phyloP scores from a whole-genome alignment of 768 basidiomycete species.

The Glaciozyma martinii region DNA sequence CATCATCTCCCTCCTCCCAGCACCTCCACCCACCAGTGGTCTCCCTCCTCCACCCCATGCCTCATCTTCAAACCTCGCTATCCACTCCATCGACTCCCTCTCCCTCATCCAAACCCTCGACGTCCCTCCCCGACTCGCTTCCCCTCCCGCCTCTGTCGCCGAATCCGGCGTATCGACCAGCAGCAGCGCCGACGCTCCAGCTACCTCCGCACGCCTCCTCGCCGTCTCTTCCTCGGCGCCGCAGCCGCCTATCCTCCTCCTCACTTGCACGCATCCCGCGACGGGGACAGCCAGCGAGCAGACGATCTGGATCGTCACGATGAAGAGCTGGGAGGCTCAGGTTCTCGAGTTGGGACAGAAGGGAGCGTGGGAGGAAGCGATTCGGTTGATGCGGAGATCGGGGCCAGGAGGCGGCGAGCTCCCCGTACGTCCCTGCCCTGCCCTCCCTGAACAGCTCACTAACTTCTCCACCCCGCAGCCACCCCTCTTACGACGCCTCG shows the following conservation, averaged over 20 bases:
- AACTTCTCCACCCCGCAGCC: not conserved
- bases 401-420: not conserved
- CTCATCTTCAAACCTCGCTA: not conserved
- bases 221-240: conserved; percentile 52
- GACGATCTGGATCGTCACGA: conserved; percentile 63
- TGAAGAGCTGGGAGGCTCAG: conserved; percentile 68
- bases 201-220: conserved; percentile 51
- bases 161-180: conserved; percentile 4
- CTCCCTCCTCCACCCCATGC: not conserved
- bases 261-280: conserved; percentile 5
- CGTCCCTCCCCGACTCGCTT: conserved; percentile 41
- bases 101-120: conserved; percentile 52
- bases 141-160: conserved; percentile 44
- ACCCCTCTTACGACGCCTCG: conserved; percentile 47
- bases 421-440: not conserved
- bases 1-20: conserved; percentile 29
- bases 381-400: conserved; percentile 8
- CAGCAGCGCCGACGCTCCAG: conserved; percentile 26
- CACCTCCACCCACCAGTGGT: not conserved
- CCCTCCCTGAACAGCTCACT: not conserved
- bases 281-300: not conserved
- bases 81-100: conserved; percentile 16
- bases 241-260: conserved; percentile 9
- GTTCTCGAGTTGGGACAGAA: conserved; percentile 71
- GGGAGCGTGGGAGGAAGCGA: conserved; percentile 63